phyloP scores from a whole-genome alignment of 2,329 filamentous ascomycete genomes.

The Oidium heveae region DNA sequence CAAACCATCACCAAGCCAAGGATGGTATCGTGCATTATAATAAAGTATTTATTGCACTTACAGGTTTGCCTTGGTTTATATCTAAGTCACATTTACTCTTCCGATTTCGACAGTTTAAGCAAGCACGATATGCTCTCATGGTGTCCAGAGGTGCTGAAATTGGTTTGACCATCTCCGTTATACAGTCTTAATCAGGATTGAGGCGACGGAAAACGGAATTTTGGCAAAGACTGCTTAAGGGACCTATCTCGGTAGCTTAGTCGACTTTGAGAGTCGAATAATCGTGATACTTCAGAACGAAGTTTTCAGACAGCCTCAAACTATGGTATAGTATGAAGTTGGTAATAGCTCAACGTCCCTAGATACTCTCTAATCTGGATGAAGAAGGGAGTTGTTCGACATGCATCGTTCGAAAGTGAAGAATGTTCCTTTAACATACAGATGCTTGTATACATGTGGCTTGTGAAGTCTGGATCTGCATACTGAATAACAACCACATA shows the following conservation, averaged over 20 bases:
- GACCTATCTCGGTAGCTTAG: not conserved
- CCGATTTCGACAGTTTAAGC: constrained; percentile 13
- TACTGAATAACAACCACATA: not conserved
- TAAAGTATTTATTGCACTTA: constrained; percentile 5
- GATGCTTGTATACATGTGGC: not conserved
- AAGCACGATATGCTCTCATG: constrained; percentile 14
- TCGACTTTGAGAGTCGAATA: not conserved
- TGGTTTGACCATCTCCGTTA: not conserved
- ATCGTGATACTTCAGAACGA: not conserved
- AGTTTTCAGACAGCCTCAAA: too few relatives aligned
- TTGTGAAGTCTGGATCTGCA: not conserved
- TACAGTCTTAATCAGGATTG: too few relatives aligned
- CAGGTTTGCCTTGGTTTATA: constrained; percentile 11
- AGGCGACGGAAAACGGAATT: too few relatives aligned
- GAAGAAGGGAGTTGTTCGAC: not conserved
- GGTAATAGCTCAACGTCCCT: too few relatives aligned
- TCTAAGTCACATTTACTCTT: constrained; percentile 14
- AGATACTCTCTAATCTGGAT: not conserved
- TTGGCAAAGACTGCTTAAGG: too few relatives aligned
- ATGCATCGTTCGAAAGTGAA: not conserved
- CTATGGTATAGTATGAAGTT: too few relatives aligned
- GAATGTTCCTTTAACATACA: not conserved
- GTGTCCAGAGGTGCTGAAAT: constrained; percentile 7
- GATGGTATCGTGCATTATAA: not conserved
- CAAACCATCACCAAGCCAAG: too few relatives aligned